Conservation (phyloP, 2,329 filamentous ascomycete genomes). For the Hypocrella siamensis region DNA sequence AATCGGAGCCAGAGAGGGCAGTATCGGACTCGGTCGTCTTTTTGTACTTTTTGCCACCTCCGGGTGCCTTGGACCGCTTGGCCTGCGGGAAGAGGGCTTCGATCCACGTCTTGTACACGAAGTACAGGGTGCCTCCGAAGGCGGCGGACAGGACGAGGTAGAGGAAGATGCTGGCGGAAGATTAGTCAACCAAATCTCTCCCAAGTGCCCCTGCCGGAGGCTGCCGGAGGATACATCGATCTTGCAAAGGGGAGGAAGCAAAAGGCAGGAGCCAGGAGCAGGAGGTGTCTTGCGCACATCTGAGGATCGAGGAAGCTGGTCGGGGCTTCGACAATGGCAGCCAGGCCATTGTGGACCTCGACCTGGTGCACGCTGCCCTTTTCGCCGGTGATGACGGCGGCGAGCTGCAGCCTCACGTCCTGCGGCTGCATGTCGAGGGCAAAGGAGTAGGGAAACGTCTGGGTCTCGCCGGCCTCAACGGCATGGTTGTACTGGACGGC, state of each 20-base stretch:
- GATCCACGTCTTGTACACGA: slow-evolving; percentile 98
- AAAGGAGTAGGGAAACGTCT: slow-evolving; percentile 70
- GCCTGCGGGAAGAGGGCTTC: slow-evolving; percentile 88
- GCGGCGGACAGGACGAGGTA: slow-evolving; percentile 75
- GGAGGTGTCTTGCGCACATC: slow-evolving; percentile 46
- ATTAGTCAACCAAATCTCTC: background rate
- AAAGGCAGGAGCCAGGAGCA: background rate
- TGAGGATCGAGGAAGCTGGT: slow-evolving; percentile 89
- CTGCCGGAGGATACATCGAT: background rate
- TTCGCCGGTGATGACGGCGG: slow-evolving; percentile 54
- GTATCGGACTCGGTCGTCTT: slow-evolving; percentile 46
- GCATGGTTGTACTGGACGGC: slow-evolving; percentile 55
- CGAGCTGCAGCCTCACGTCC: slow-evolving; percentile 65
- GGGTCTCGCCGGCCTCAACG: slow-evolving; percentile 60
- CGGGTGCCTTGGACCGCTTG: slow-evolving; percentile 46
- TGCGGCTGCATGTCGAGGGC: slow-evolving; percentile 84
- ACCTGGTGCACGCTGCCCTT: slow-evolving; percentile 61
- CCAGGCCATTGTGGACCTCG: slow-evolving; percentile 64
- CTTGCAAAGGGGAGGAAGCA: background rate
- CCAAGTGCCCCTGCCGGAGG: too few relatives aligned
- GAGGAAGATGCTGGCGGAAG: slow-evolving; percentile 65
- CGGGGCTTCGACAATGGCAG: slow-evolving; percentile 77
- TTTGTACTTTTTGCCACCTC: slow-evolving; percentile 38
- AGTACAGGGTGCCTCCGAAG: slow-evolving; percentile 74
- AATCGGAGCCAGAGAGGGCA: slow-evolving; percentile 53